Percentiles rank a stretch among this genome's conserved stretches.
Conservation (phyloP, 2,329 filamentous ascomycete genomes). For the Blastomyces gilchristii region DNA sequence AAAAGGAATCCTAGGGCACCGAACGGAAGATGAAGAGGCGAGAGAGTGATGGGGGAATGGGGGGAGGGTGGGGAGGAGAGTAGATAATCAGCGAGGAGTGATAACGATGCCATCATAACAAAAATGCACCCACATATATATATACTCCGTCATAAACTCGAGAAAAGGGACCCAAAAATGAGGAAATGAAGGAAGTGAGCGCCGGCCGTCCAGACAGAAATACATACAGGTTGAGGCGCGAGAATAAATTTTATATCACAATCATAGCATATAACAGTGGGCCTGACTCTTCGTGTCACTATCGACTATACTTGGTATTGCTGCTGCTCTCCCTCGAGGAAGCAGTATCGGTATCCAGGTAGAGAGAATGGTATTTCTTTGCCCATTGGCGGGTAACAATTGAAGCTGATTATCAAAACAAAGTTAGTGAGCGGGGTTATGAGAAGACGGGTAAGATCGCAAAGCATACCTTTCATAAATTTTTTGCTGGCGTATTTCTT, state of each 20-base stretch:
- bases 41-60: constrained; percentile 14
- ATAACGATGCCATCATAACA: constrained; percentile 32
- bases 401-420: constrained; percentile 51
- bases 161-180: constrained; percentile 14
- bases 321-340: constrained; percentile 26
- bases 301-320: constrained; percentile 26
- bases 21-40: constrained; percentile 9
- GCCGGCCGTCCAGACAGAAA: constrained; percentile 10
- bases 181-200: constrained; percentile 16
- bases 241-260: constrained; percentile 6
- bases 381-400: constrained; percentile 89
- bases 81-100: constrained; percentile 17
- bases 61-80: constrained; percentile 21
- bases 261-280: not conserved
- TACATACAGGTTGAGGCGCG: constrained; percentile 5
- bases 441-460: not conserved
- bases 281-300: constrained; percentile 16
- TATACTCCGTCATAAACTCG: constrained; percentile 15
- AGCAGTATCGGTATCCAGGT: constrained; percentile 21
- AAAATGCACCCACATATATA: constrained; percentile 24
- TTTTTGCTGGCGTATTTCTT: constrained; percentile 99
- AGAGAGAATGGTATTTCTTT: constrained; percentile 55
- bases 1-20: not conserved
- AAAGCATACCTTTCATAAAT: constrained; percentile 79
- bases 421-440: constrained; percentile 17